Evolutionary conservation across 164 flowering plant species (phyloP).

Genomic region (Buxus sempervirens): DNA sequence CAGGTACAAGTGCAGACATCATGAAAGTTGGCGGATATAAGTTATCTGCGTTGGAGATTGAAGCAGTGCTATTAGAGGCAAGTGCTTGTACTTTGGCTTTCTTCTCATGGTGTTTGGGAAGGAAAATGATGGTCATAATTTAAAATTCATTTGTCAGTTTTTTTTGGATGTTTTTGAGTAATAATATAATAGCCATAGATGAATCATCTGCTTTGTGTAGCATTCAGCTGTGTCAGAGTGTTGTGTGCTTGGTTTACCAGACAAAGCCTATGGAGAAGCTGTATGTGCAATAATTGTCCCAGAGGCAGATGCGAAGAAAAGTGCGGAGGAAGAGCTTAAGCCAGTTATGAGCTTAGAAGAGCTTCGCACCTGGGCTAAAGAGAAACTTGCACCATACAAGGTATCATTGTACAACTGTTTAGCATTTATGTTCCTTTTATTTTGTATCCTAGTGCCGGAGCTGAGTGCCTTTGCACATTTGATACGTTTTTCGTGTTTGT

Average conservation of each 20-base stretch:
- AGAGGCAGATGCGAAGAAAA: slow-evolving; percentile 44
- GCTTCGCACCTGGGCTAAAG: slow-evolving; percentile 80
- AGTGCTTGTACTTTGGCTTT: slow-evolving; percentile 10
- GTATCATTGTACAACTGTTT: slow-evolving; percentile 25
- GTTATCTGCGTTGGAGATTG: slow-evolving; percentile 93
- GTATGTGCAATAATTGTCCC: slow-evolving; percentile 79
- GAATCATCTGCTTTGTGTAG: slow-evolving; percentile 30
- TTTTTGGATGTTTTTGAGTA: no score
- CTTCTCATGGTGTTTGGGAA: background rate
- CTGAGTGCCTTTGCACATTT: background rate
- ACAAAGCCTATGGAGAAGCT: slow-evolving; percentile 81
- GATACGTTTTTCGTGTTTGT: background rate
- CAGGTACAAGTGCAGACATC: slow-evolving; percentile 95
- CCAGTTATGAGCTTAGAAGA: slow-evolving; percentile 76
- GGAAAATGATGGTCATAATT: background rate
- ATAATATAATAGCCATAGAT: background rate
- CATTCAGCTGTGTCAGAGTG: slow-evolving; percentile 83
- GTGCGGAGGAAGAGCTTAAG: slow-evolving; percentile 43
- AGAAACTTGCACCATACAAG: slow-evolving; percentile 96
- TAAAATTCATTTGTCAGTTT: no score
- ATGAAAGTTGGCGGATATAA: slow-evolving; percentile 98
- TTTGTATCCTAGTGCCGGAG: background rate
- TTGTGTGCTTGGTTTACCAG: slow-evolving; percentile 87
- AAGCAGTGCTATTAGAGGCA: slow-evolving; percentile 85
- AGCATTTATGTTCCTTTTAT: background rate